Evolutionary conservation across 768 basidiomycete genomes (phyloP), one percentile per base, ranked within the genome.

Genomic region (Russula emetica): DNA sequence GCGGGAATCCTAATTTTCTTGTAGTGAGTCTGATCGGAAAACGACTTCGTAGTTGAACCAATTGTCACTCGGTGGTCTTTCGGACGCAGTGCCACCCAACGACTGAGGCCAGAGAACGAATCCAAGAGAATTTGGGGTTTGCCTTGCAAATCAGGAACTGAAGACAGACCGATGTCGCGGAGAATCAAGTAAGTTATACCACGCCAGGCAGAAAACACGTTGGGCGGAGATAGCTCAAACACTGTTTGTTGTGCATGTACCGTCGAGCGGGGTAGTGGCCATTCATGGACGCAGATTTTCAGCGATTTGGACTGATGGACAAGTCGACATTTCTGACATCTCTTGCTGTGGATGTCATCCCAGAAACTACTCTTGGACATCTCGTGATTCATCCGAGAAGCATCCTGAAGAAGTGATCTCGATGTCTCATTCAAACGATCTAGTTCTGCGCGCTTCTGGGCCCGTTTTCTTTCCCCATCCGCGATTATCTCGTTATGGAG

Each of bases 151-250:
- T 50, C 22, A 1, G 22, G 0, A 14, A 24, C 11, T 20, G 52
- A 13, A 24, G 49, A 18, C 14, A 59, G 16, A 18, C 57, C 62
- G 2, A 66, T 34, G 8, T 66, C 66, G 16, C 38, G 34, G 11
- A 66, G 62, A 24, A 66, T 26, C n/a, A 32, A 16, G 20, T 45
- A 64, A 6, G 66, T 66, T 1, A 47, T 60, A 5, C 36, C 44
- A 16, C 66, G 56, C 66, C 66, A 66, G 38, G n/a, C 10, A 28
- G 66, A 58, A 52, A 66, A 66, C 2, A 40, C 53, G 20, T 11
- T 16, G 0, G 66, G 65, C 5, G 54, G 51, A 5, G 30, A 45
- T 18, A 66, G 38, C 13, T 66, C 66, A 22, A 66, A 66, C 14
- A 66, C 62, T 3, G 36, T 42, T 32, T 32, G 38, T 18, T 54